phyloP scores from a whole-genome alignment of 441 rosid species.

The Erysimum pusillum region DNA sequence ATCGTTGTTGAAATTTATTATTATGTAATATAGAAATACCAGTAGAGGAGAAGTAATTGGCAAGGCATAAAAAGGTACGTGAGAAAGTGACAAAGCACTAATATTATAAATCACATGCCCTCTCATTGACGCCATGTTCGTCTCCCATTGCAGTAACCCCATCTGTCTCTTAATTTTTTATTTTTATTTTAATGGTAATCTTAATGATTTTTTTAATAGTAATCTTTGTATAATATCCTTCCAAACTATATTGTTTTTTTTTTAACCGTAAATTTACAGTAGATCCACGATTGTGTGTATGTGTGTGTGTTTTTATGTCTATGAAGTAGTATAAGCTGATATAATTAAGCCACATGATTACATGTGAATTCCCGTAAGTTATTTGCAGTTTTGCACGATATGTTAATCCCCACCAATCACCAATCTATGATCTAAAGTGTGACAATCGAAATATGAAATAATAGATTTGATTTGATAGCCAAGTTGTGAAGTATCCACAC shows the following conservation, averaged over 20 bases:
- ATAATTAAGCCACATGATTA: constrained; percentile 18
- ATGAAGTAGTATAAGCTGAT: constrained; percentile 17
- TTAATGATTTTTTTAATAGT: constrained; percentile 3
- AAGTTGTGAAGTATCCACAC: background rate
- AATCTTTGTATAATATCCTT: background rate
- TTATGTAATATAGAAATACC: constrained; percentile 4
- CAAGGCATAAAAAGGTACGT: constrained; percentile 42
- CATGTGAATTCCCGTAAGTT: constrained; percentile 8
- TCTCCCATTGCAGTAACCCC: constrained; percentile 42
- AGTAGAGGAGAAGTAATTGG: constrained; percentile 40
- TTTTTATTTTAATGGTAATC: background rate
- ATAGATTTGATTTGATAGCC: constrained; percentile 3
- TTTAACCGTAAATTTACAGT: background rate
- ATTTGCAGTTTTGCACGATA: background rate
- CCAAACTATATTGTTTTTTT: background rate
- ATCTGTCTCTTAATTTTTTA: constrained; percentile 37
- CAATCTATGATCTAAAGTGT: constrained; percentile 11
- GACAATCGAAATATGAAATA: constrained; percentile 16
- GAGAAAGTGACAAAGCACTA: constrained; percentile 50
- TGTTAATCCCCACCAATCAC: constrained; percentile 12
- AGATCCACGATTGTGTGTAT: constrained; percentile 2
- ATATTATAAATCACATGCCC: constrained; percentile 44
- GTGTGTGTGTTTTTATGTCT: background rate
- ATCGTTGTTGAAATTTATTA: constrained; percentile 2
- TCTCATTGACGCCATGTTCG: constrained; percentile 47